Evolutionary conservation across 352 stramenopile species (phyloP).

Genomic region (Phytophthora melonis): DNA sequence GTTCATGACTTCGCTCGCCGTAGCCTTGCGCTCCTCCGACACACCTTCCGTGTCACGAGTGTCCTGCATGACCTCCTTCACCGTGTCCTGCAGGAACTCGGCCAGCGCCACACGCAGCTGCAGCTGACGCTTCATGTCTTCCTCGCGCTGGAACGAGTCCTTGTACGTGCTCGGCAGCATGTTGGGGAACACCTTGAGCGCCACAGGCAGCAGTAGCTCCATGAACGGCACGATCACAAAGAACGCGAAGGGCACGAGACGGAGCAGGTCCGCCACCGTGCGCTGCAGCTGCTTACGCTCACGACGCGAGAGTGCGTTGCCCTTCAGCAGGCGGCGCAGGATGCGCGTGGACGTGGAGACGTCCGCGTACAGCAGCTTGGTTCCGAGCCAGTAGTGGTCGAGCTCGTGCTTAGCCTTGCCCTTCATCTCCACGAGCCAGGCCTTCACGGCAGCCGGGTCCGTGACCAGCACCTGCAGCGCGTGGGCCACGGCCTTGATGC

Average conservation of each 20-base stretch:
- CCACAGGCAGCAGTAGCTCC: conserved; percentile 98
- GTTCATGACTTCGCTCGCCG: conserved; percentile 83
- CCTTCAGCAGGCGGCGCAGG: conserved; percentile 87
- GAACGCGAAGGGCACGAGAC: conserved; percentile 97
- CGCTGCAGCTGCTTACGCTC: conserved; percentile 98
- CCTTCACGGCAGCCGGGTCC: conserved; percentile 70
- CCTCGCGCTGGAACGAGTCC: conserved; percentile 95
- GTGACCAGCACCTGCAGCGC: conserved; percentile 69
- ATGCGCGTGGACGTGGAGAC: conserved; percentile 95
- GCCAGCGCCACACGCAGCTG: conserved; percentile 96
- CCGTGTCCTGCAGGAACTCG: conserved; percentile 97
- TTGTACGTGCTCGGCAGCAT: conserved; percentile 99
- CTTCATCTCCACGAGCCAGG: conserved; percentile 74
- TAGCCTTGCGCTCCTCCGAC: conserved; percentile 80
- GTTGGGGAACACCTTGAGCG: conserved; percentile 98
- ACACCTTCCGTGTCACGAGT: conserved; percentile 83
- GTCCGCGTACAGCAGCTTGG: conserved; percentile 97
- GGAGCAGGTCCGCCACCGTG: conserved; percentile 97
- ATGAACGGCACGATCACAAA: conserved; percentile 99
- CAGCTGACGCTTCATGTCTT: conserved; percentile 98
- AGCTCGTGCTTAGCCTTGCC: conserved; percentile 91
- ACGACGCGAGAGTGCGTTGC: conserved; percentile 94
- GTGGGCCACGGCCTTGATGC: conserved; percentile 61
- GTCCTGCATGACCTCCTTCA: conserved; percentile 91
- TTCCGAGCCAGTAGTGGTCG: conserved; percentile 97